Evolutionary conservation across 805 yeast species (phyloP).

Genomic region (Cyberlindnera euphorbiae): DNA sequence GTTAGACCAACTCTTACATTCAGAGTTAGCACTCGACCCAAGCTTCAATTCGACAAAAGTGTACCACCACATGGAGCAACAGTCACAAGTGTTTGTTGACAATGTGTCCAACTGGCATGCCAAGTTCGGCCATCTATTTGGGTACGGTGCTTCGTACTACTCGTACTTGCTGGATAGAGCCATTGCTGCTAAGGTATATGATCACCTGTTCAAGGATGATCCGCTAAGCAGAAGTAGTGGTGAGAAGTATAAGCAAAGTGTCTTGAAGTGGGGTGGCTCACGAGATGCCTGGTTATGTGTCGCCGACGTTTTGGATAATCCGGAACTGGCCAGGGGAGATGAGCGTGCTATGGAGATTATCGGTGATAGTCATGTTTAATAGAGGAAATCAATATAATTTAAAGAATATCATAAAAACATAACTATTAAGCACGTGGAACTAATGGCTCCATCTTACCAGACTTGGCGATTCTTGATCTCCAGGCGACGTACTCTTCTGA

Average conservation of each 20-base stretch:
- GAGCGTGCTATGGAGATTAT: constrained; percentile 59
- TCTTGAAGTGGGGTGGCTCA: constrained; percentile 92
- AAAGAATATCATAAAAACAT: not conserved
- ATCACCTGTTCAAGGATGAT: constrained; percentile 58
- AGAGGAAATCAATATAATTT: not conserved
- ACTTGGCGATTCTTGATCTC: constrained; percentile 12
- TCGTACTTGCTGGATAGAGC: constrained; percentile 90
- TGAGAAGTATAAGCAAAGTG: constrained; percentile 59
- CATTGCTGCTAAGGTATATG: constrained; percentile 84
- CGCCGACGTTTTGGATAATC: constrained; percentile 69
- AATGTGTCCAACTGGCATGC: constrained; percentile 84
- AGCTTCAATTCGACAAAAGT: constrained; percentile 53
- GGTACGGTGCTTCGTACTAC: constrained; percentile 93
- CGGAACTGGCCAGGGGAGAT: constrained; percentile 61
- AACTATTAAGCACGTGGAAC: not conserved
- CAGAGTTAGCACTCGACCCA: constrained; percentile 30
- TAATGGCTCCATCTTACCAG: constrained; percentile 6
- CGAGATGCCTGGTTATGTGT: constrained; percentile 84
- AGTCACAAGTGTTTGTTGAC: constrained; percentile 61
- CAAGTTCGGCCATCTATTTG: constrained; percentile 85
- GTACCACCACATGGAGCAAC: constrained; percentile 62
- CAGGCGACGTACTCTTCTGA: constrained; percentile 4
- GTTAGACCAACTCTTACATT: constrained; percentile 77
- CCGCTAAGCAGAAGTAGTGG: constrained; percentile 77
- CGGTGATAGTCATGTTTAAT: constrained; percentile 24